Percentiles rank a stretch among this genome's conserved stretches.
Conservation (phyloP, 2,329 filamentous ascomycete species). For the Cladosporium sp. region DNA sequence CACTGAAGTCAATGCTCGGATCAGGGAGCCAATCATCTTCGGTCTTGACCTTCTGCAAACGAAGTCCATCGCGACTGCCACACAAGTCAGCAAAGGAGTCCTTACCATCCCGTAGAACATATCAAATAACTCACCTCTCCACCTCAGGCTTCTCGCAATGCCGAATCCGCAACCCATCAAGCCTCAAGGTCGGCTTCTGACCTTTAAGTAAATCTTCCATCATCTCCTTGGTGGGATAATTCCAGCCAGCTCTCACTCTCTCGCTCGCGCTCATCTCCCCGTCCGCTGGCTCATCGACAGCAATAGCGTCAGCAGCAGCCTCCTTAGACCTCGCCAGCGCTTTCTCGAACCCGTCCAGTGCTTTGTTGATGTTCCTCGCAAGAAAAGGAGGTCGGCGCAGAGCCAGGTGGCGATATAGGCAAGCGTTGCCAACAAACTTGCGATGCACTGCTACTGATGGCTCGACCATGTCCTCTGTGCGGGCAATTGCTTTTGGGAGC, state of each 20-base stretch:
- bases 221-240: constrained; percentile 27
- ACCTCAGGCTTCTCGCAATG: not conserved
- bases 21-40: constrained; percentile 22
- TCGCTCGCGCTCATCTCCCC: constrained; percentile 14
- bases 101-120: not conserved
- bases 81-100: not conserved
- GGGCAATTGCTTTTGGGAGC: not conserved
- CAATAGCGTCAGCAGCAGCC: constrained; percentile 1
- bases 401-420: constrained; percentile 15
- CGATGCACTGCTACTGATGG: constrained; percentile 11
- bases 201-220: constrained; percentile 22
- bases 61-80: not conserved
- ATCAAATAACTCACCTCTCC: not conserved
- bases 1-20: constrained; percentile 16
- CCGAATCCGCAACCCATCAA: constrained; percentile 18
- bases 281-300: not conserved
- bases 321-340: constrained; percentile 9
- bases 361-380: constrained; percentile 28
- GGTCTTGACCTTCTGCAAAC: not conserved
- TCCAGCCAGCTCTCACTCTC: constrained; percentile 20
- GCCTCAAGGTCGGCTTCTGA: constrained; percentile 20
- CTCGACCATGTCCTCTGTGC: constrained; percentile 18
- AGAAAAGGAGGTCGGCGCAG: constrained; percentile 22
- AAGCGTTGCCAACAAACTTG: constrained; percentile 16
- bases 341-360: constrained; percentile 26